Evolutionary conservation across 768 basidiomycete genomes (phyloP).

Genomic region (Podaxis pistillaris): DNA sequence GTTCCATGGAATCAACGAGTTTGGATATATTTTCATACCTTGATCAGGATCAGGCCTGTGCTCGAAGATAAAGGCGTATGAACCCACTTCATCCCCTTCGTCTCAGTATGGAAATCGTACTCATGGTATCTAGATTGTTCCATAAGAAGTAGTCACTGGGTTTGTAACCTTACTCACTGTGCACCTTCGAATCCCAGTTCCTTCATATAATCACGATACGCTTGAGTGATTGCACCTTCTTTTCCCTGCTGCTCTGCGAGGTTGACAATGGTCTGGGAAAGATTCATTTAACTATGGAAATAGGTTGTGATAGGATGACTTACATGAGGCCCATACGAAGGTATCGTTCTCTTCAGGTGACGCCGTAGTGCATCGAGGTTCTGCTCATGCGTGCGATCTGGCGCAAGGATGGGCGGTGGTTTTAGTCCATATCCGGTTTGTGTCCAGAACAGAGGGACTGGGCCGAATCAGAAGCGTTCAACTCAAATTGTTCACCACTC

Average conservation of each 20-base stretch:
- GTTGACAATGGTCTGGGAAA: conserved; percentile 72
- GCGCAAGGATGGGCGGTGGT: conserved; percentile 76
- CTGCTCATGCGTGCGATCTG: conserved; percentile 72
- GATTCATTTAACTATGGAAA: conserved; percentile 5
- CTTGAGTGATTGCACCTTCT: conserved; percentile 76
- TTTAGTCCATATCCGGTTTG: conserved; percentile 86
- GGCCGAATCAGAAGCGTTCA: conserved; percentile 15
- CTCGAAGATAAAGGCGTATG: background rate
- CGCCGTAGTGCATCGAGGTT: conserved; percentile 66
- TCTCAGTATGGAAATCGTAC: conserved; percentile 94
- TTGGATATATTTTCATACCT: conserved; percentile 91
- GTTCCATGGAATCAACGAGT: conserved; percentile 67
- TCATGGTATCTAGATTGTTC: conserved; percentile 56
- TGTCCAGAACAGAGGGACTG: conserved; percentile 93
- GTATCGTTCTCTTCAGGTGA: conserved; percentile 68
- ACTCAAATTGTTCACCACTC: conserved; percentile 26
- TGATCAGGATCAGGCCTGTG: conserved; percentile 4
- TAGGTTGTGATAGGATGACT: conserved; percentile 9
- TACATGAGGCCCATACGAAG: conserved; percentile 79
- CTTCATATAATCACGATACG: conserved; percentile 69
- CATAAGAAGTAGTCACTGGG: background rate
- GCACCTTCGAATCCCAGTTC: conserved; percentile 55
- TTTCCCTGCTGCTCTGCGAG: conserved; percentile 90
- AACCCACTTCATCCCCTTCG: conserved; percentile 88
- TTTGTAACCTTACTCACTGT: conserved; percentile 38